A percentile compares a stretch with the other conserved stretches of the same genome.
Conservation (phyloP, 75 land plant species). For the Pinus tabuliformis region DNA sequence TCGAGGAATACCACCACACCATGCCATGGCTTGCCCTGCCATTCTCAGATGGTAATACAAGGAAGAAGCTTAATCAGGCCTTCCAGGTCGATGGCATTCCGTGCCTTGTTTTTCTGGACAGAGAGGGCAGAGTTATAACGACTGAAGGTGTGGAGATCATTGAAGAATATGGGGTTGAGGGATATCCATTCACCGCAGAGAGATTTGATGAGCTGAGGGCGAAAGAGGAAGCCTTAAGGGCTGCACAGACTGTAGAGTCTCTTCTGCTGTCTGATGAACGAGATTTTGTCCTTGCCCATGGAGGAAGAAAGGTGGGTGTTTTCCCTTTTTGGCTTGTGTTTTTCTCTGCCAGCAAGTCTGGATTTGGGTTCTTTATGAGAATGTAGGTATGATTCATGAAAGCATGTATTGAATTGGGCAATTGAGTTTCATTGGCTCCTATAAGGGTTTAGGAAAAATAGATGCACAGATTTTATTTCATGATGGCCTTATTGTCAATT, state of each 20-base stretch:
- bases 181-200: conserved; percentile 60
- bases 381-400: too few species aligned
- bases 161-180: conserved; percentile 37
- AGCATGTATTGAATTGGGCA: too few species aligned
- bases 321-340: not conserved
- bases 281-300: conserved; percentile 36
- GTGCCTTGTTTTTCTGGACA: conserved; percentile 43
- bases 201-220: conserved; percentile 24
- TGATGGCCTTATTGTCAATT: too few species aligned
- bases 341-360: too few species aligned
- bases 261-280: conserved; percentile 38
- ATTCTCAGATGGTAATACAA: conserved; percentile 47
- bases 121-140: conserved; percentile 29
- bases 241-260: conserved; percentile 43
- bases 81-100: conserved; percentile 60
- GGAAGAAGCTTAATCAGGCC: conserved; percentile 18
- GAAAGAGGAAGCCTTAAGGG: conserved; percentile 29
- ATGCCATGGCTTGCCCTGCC: conserved; percentile 88
- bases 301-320: conserved; percentile 31
- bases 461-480: too few species aligned
- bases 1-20: conserved; percentile 46
- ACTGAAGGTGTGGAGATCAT: conserved; percentile 32
- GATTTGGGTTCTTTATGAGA: too few species aligned
- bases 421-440: too few species aligned
- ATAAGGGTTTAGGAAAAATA: too few species aligned